Conservation (phyloP, 2,329 filamentous ascomycete genomes). For the Arthrobotrys conoides region DNA sequence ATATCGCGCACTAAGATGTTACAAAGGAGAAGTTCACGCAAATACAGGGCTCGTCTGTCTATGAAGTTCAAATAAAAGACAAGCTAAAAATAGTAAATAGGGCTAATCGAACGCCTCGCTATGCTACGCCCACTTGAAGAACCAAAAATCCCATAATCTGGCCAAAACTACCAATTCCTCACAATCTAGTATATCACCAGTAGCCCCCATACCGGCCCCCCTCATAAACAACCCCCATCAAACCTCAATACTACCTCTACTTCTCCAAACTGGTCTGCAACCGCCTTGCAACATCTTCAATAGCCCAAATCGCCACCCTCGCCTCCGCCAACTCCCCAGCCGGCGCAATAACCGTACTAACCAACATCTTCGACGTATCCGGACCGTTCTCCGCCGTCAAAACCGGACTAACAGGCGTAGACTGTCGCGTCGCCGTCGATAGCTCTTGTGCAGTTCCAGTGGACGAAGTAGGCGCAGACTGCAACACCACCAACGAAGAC, state of each 20-base stretch:
- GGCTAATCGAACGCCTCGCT: slow-evolving; percentile 25
- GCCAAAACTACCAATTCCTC: background rate
- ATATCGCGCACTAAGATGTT: background rate
- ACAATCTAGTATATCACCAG: background rate
- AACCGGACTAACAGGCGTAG: slow-evolving; percentile 27
- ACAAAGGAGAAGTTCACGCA: background rate
- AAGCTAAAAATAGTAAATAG: background rate
- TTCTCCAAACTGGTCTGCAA: slow-evolving; percentile 55
- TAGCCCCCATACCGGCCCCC: no score
- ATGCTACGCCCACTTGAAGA: slow-evolving; percentile 14
- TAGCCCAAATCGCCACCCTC: slow-evolving; percentile 64
- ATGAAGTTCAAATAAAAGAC: background rate
- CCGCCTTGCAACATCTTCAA: slow-evolving; percentile 63
- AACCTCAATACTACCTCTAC: slow-evolving; percentile 4
- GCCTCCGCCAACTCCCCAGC: slow-evolving; percentile 63
- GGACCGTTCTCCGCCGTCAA: slow-evolving; percentile 31
- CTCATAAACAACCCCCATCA: background rate
- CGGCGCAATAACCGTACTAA: slow-evolving; percentile 63
- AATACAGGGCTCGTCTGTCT: background rate
- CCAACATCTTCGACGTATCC: slow-evolving; percentile 62
- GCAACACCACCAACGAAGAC: slow-evolving; percentile 62
- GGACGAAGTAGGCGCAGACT: slow-evolving; percentile 61
- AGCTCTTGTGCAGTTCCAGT: background rate
- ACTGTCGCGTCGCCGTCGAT: slow-evolving; percentile 12
- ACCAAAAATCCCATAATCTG: background rate